Percentiles rank a stretch among this genome's conserved stretches.
These are phyloP conservation scores for Coccomyxa sp. DNA, from an alignment of 139 green algal genomes.

Conservation along the genomic window DNA sequence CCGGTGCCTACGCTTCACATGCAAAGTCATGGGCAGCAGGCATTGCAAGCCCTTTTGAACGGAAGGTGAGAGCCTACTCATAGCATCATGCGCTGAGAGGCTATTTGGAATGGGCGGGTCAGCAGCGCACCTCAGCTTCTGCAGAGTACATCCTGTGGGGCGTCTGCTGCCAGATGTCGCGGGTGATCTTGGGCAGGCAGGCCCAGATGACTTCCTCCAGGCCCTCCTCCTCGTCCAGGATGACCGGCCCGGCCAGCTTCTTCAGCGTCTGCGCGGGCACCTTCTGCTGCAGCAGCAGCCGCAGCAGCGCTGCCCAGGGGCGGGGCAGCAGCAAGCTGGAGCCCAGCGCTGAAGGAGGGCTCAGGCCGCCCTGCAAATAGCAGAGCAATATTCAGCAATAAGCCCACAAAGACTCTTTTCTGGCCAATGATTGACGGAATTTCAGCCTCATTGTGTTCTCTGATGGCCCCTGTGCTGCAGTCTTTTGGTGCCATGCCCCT, in stretches of 20 bases:
- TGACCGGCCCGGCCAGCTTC: not conserved
- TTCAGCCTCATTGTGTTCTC: too few relatives aligned
- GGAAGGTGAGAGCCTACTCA: not conserved
- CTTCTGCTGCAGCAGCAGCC: conserved; percentile 62
- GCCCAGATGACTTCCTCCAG: conserved; percentile 8
- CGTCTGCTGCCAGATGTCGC: conserved; percentile 1
- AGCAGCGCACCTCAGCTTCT: conserved; percentile 13
- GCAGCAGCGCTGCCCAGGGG: conserved; percentile 60
- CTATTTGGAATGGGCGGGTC: not conserved
- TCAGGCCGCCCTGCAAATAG: conserved; percentile 24
- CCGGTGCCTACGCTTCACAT: too few relatives aligned
- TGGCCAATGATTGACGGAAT: too few relatives aligned
- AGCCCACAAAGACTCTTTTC: too few relatives aligned
- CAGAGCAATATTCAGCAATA: not conserved
- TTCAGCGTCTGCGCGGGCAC: conserved; percentile 7
- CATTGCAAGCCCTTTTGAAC: not conserved
- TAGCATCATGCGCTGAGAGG: not conserved
- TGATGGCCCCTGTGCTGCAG: too few relatives aligned
- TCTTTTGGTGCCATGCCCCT: too few relatives aligned
- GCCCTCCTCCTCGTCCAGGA: not conserved
- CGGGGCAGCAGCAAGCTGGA: conserved; percentile 56
- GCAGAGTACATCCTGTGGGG: conserved; percentile 18
- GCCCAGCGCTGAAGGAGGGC: conserved; percentile 28
- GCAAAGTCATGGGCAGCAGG: too few relatives aligned
- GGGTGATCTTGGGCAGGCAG: not conserved